Evolutionary conservation across 768 basidiomycete species (phyloP), one percentile per base, ranked within the genome.

Genomic region (Lentinus brumalis): DNA sequence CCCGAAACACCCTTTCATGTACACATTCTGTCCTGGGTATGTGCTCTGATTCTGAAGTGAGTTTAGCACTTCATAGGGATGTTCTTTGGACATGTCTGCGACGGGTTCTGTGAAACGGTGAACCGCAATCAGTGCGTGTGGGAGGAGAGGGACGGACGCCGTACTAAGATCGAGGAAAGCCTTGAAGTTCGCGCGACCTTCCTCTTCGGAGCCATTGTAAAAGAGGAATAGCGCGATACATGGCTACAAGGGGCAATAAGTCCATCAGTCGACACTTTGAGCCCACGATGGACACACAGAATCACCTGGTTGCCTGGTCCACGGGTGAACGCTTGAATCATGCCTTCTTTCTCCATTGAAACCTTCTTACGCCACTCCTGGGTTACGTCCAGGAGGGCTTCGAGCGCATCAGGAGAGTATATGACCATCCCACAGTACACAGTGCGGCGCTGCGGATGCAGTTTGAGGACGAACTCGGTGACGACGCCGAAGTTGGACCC

Each of bases 401-500:
- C 64, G 11, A 73, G 49, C 15, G 62, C 44, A 4, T 59, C 68
- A 0, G 70, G 64, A 14, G 76, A 51, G 65, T 75, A 84, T 21
- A 79, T 58, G n/a, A 79, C 56, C n/a, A 69, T 44, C 7, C 83
- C 83, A 9, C 76, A 72, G 55, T 78, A 86, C 26, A 85, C 77
- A 1, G 77, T 81, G 15, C 69, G 65, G 7, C 79, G 77, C 63
- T 86, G 84, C 12, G 81, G 81, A 63, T 85, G 76, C 49, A 85
- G 66, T 59, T 69, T 77, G 69, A 61, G 73, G 55, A 62, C 75
- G 58, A 86, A 85, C 60, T 83, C 79, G 5, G 81, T 82, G 56
- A 81, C 79, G 21, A 85, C 78, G 18, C 84, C 84, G 64, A 84
- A 84, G 63, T 84, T 84, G 42, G 75, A 77, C 31, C 83, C 83